Evolutionary conservation across 331 rosid genomes (phyloP).

Genomic region (Dryas integrifolia): DNA sequence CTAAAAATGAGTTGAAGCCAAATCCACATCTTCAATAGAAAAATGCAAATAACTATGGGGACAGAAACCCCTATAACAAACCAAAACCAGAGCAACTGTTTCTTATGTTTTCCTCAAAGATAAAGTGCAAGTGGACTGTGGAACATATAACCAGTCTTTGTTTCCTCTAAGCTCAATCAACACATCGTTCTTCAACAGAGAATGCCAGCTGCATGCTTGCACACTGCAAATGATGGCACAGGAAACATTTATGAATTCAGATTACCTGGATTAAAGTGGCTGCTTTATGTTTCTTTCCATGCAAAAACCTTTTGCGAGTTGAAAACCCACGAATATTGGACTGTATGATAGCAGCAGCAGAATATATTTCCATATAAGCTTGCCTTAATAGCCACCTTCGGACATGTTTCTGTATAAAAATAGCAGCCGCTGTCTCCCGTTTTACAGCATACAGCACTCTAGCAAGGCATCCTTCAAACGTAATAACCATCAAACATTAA

Average conservation of each 20-base stretch:
- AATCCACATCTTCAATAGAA: not conserved
- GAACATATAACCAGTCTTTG: not conserved
- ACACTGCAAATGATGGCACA: constrained; percentile 21
- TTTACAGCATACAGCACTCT: constrained; percentile 57
- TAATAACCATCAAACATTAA: constrained; percentile 27
- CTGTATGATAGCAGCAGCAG: constrained; percentile 58
- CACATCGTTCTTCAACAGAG: not conserved
- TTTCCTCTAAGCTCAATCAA: not conserved
- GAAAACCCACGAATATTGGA: constrained; percentile 65
- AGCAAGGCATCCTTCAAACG: constrained; percentile 61
- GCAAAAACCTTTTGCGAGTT: constrained; percentile 56
- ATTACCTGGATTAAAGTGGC: constrained; percentile 79
- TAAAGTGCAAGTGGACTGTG: not conserved
- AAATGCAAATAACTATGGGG: not conserved
- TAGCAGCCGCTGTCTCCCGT: constrained; percentile 67
- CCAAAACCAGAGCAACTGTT: not conserved
- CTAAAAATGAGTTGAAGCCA: not conserved
- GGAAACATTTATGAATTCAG: constrained; percentile 5
- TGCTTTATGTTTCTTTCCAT: constrained; percentile 66
- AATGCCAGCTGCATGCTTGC: not conserved
- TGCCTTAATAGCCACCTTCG: constrained; percentile 57
- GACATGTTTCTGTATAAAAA: constrained; percentile 54
- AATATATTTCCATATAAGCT: constrained; percentile 48
- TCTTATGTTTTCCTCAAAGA: not conserved
- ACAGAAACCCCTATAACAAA: not conserved